phyloP scores from a whole-genome alignment of 2,329 filamentous ascomycete species.

The Tolypocladium ovalisporum region DNA sequence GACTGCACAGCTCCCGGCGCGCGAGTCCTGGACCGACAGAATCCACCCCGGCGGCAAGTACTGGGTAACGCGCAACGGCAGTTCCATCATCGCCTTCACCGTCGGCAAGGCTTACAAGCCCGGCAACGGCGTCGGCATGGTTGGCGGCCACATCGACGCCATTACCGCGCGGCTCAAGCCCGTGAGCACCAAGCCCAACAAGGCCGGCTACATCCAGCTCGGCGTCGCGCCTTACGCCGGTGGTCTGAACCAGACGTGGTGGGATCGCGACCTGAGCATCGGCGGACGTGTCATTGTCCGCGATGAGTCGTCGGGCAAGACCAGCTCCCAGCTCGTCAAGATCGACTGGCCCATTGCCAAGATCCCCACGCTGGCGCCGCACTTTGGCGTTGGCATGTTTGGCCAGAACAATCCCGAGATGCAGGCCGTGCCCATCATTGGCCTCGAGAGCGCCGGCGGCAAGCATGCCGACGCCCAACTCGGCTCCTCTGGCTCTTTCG shows the following conservation, averaged over 20 bases:
- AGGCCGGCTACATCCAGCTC: slow-evolving; percentile 77
- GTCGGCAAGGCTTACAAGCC: slow-evolving; percentile 71
- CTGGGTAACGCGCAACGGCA: slow-evolving; percentile 77
- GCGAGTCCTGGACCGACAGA: slow-evolving; percentile 64
- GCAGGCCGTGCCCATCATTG: slow-evolving; percentile 87
- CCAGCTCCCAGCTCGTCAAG: slow-evolving; percentile 73
- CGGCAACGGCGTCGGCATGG: slow-evolving; percentile 78
- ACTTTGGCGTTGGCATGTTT: slow-evolving; percentile 72
- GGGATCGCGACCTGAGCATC: slow-evolving; percentile 88
- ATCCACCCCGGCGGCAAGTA: slow-evolving; percentile 78
- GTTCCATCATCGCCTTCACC: slow-evolving; percentile 73
- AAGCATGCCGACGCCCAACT: slow-evolving; percentile 29
- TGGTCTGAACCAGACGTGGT: slow-evolving; percentile 82
- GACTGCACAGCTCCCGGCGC: slow-evolving; percentile 52
- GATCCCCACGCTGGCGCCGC: slow-evolving; percentile 83
- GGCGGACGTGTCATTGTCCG: slow-evolving; percentile 82
- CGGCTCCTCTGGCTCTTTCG: slow-evolving; percentile 61
- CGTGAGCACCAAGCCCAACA: slow-evolving; percentile 71
- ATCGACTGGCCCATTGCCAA: slow-evolving; percentile 89
- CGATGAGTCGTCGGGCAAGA: slow-evolving; percentile 61
- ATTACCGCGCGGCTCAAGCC: slow-evolving; percentile 87
- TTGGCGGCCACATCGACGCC: slow-evolving; percentile 89
- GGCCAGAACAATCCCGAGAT: slow-evolving; percentile 73
- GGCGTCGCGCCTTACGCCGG: slow-evolving; percentile 91
- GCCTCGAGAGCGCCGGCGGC: slow-evolving; percentile 62